Base-by-base conservation (phyloP, 345 rosid genomes). In the Psidium friedrichsthalianum region DNA sequence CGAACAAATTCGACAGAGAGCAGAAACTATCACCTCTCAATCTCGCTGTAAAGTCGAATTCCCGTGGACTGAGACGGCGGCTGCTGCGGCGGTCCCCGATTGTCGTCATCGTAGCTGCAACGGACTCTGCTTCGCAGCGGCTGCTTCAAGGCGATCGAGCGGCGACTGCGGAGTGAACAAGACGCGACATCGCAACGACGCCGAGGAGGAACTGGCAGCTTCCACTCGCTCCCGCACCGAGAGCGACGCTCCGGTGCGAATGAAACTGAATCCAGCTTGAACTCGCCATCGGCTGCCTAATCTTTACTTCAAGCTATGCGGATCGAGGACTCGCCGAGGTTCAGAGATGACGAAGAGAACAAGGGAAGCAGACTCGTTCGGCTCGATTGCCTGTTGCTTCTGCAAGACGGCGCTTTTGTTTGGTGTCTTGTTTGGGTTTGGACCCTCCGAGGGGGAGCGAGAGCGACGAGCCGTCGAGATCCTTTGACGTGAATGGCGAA, bases 31-130 rank as follows among this genome's bases (percentile, higher is more conserved):
- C 53, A 93, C 99, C 98, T 96, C 90, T 97, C 98, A 88, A 97
- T 95, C 89, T 97, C 95, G 84, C 95, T 90, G 85, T 97, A 97
- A 53, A 93, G 89, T 85, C 93, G 95, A 86, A 96, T 89, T 61
- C 94, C 93, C 11, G 95, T 61, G 85, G 98, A 86, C 86, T 87
- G 91, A 58, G 92, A 83, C 81, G 87, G 83, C 89, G 95, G 87
- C 85, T 91, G 84, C 57, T 81, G 57, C 11, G 83, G 27, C 78
- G 69, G 64, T 52, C 86, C 56, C 51, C 86, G 83, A 74, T 83
- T 56, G 25, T 64, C 84, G 52, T 88, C 92, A 40, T 91, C 90
- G 74, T 88, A 89, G 85, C 56, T 89, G 84, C 93, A 93, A 76
- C 80, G 88, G 47, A 91, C 87, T 83, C 89, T 54, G 83, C 42